Base-by-base conservation (phyloP, 1,284 basidiomycete species). In the Tilletia walkeri region DNA sequence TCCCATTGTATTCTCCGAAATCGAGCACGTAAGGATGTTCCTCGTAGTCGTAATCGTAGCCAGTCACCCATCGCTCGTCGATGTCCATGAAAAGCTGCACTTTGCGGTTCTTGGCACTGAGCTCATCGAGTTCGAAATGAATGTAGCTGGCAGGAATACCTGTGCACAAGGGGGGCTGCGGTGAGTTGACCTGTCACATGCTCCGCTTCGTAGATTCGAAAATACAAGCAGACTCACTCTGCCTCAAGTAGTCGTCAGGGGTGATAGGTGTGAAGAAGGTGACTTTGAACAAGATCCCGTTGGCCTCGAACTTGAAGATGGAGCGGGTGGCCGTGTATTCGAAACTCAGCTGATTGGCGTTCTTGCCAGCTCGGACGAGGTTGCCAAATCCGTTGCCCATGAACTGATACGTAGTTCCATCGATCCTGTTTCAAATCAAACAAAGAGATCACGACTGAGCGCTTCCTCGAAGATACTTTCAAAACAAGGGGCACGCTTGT, bases 181-280 rank as follows among this genome's bases (percentile, higher is more conserved):
- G 36, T 47, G 56, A 30, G 68, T n/a, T 50, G 6, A 14, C n/a
- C 16, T 30, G 20, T 45, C 20, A 30, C 49, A n/a, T 24, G 48
- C 69, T 70, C 69, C 24, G 24, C 1, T 45, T 45, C 41, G 9
- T 45, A 9, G 6, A 7, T 45, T 45, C 9, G 41, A 9, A 14
- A 7, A 45, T 1, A 45, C 9, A 45, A 45, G 41, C 9, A 45
- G 20, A 56, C 54, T 56, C 14, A 72, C 76, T 80, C 67, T 83
- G 80, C 38, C 81, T 73, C 20, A 82, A 69, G 49, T 77, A 78
- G 70, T 83, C 80, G 63, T 79, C 67, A 5, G 77, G 76, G 54
- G 76, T 76, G 75, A 82, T 75, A 20, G 80, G 80, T 24, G 79
- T 81, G 56, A 83, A 67, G 70, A 83, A 83, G 18, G 78, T 80